These are phyloP conservation scores for Aspergillus affinis DNA, from an alignment of 495 filamentous ascomycete species.

Conservation along the genomic window DNA sequence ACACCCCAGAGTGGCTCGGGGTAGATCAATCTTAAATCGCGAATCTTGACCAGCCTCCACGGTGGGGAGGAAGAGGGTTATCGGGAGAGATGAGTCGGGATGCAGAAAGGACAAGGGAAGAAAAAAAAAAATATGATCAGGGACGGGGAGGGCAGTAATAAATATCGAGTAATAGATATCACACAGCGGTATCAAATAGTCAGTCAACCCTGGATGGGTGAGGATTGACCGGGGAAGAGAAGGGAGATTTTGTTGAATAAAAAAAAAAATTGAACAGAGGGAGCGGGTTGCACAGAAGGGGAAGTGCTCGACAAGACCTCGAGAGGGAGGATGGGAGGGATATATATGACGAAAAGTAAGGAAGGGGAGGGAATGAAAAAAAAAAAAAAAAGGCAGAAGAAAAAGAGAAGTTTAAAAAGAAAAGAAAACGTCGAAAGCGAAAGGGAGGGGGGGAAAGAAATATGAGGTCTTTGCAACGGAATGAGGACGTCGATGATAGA, in stretches of 20 bases:
- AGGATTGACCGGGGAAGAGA: constrained; percentile 12
- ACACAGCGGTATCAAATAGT: background rate
- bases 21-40: constrained; percentile 16
- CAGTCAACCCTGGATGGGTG: background rate
- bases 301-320: constrained; percentile 3
- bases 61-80: constrained; percentile 16
- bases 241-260: constrained; percentile 12
- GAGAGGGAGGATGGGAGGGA: constrained; percentile 11
- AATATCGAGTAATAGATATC: background rate
- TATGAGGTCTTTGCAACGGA: constrained; percentile 8
- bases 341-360: background rate
- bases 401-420: constrained; percentile 16
- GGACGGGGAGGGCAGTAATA: background rate
- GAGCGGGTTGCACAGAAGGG: constrained; percentile 12
- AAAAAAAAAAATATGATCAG: constrained; percentile 14
- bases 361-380: constrained; percentile 12
- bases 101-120: constrained; percentile 13
- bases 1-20: constrained; percentile 28
- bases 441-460: constrained; percentile 18
- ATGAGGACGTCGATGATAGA: constrained; percentile 11
- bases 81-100: constrained; percentile 17
- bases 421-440: constrained; percentile 6
- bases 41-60: constrained; percentile 14
- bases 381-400: constrained; percentile 24
- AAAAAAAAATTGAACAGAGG: constrained; percentile 1